Percentiles rank a stretch among this genome's conserved stretches.
Evolutionary conservation across 257 asterid genomes (phyloP).

Genomic region (Scutellaria galericulata): DNA sequence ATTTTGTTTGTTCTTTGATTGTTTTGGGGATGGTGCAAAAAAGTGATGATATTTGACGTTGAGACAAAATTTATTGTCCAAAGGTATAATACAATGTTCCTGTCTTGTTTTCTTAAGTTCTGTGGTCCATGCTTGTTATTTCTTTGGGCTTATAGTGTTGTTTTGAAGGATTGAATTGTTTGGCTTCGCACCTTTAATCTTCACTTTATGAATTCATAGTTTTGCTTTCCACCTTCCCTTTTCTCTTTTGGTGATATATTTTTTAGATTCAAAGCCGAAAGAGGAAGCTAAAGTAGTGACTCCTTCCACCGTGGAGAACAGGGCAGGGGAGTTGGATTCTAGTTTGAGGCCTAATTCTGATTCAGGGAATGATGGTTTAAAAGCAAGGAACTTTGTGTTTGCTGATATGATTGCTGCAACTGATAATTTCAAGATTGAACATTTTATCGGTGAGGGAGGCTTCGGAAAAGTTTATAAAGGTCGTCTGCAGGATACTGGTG

Average conservation of each 20-base stretch:
- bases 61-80: neutral
- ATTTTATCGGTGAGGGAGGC: constrained; percentile 80
- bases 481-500: constrained; percentile 46
- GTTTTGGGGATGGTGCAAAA: neutral
- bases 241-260: neutral
- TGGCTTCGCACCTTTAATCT: neutral
- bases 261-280: constrained; percentile 28
- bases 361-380: constrained; percentile 33
- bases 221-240: neutral
- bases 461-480: constrained; percentile 80
- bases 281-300: constrained; percentile 25
- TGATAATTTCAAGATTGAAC: constrained; percentile 54
- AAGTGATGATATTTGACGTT: constrained; percentile 14
- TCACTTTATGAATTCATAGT: neutral
- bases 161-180: constrained; percentile 6
- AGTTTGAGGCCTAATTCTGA: constrained; percentile 22
- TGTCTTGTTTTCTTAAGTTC: neutral
- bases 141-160: neutral
- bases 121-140: constrained; percentile 10
- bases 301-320: constrained; percentile 6
- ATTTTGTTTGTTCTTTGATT: neutral
- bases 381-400: constrained; percentile 38
- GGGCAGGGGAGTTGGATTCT: constrained; percentile 2
- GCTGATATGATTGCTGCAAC: constrained; percentile 55
- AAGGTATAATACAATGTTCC: neutral